Percentiles rank a stretch among this genome's conserved stretches.
Conservation (phyloP, 2,329 filamentous ascomycete species). For the Monascus ruber region DNA sequence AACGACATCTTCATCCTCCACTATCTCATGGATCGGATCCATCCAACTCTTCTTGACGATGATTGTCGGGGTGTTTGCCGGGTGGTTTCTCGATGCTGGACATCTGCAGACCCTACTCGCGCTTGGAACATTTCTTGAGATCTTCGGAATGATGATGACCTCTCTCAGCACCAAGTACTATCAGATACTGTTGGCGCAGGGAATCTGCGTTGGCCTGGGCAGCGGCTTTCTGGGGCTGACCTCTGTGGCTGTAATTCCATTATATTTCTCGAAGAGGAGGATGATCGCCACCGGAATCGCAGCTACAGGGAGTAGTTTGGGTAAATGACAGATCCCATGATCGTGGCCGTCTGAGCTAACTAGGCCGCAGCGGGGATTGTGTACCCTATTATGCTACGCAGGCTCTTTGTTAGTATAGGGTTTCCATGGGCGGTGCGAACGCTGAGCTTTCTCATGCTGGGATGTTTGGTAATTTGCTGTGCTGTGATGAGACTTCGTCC, state of each 20-base stretch:
- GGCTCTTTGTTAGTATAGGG: too few species aligned
- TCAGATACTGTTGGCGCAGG: constrained; percentile 45
- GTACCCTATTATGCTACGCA: too few species aligned
- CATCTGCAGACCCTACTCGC: constrained; percentile 19
- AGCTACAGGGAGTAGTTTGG: constrained; percentile 29
- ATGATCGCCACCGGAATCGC: constrained; percentile 36
- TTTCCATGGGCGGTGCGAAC: too few species aligned
- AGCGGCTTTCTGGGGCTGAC: constrained; percentile 33
- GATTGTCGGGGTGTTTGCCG: constrained; percentile 31
- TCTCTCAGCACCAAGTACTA: constrained; percentile 29
- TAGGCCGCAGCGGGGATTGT: too few species aligned
- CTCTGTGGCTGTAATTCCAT: constrained; percentile 28
- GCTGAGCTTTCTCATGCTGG: too few species aligned
- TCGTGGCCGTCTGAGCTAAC: too few species aligned
- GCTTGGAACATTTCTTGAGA: constrained; percentile 11
- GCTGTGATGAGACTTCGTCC: too few species aligned
- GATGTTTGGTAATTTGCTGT: too few species aligned
- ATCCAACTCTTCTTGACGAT: constrained; percentile 36
- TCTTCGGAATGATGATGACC: constrained; percentile 8
- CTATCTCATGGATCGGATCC: constrained; percentile 41
- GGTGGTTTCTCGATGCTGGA: constrained; percentile 34
- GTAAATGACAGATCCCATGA: too few species aligned
- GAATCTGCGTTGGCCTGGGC: constrained; percentile 42
- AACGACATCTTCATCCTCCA: constrained; percentile 19
- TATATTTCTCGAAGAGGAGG: constrained; percentile 30